Evolutionary conservation across 2,329 filamentous ascomycete species (phyloP), one percentile per base, ranked within the genome.

Genomic region (Tothia fuscella): DNA sequence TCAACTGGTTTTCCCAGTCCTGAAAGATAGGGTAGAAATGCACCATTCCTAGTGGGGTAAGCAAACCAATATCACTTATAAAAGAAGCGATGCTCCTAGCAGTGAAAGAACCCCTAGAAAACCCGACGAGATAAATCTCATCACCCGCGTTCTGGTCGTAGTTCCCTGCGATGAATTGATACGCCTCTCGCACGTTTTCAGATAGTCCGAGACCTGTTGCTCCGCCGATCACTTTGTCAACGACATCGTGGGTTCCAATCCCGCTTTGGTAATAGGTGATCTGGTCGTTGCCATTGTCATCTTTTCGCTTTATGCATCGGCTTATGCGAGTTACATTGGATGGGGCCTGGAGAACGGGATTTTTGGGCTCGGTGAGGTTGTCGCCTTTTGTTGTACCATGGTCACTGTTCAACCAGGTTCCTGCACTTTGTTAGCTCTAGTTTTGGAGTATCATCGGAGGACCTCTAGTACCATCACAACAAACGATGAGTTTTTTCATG

Each of bases 131-230:
- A 50, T 60, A 67, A 30, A 68, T 65, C 9, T 63, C 62, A 38
- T 67, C 65, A 3, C 47, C 51, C 0, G 60, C 60, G 16, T 62
- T 55, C 41, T 68, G 64, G 41, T 65, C 64, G 50, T 78, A 79
- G 56, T 79, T 80, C 49, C 70, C 67, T 41, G 72, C 76, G 2
- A 79, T 59, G 51, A 78, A 80, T 4, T 69, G 64, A 51, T 80
- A 80, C 2, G 74, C 71, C 53, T 78, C 75, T 7, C 74, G 68
- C 41, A 80, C 68, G 43, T 80, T 58, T 46, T 58, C 59, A 10
- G 50, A 50, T 5, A 64, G 48, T 3, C 67, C 66, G 47, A 62
- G 58, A 6, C 52, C 52, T 6, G 46, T 49, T 17, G 38, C 45
- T 12, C 53, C 52, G 16, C 46, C 47, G 9, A 46, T 24, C 14